Percentiles rank a stretch among this genome's conserved stretches.
Conservation (phyloP, 2,329 filamentous ascomycete species). For the Zymoseptoria pseudotritici region DNA sequence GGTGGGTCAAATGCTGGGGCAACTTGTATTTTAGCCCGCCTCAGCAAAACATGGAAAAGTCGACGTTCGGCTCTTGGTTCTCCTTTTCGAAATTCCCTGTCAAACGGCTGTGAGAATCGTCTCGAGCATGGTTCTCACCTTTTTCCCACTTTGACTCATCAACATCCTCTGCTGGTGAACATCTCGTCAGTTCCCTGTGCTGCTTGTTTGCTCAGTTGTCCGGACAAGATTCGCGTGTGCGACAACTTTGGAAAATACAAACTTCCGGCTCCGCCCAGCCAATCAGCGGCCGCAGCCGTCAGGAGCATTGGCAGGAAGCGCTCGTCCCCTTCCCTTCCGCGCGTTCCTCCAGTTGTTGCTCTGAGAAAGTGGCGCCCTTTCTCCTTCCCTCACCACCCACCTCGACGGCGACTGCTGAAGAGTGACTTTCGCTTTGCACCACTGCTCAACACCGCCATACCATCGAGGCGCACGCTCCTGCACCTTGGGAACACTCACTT, state of each 20-base stretch:
- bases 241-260: not conserved
- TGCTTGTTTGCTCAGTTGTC: not conserved
- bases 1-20: not conserved
- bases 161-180: not conserved
- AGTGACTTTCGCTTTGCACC: slow-evolving; percentile 4
- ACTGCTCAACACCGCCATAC: not conserved
- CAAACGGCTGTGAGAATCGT: not conserved
- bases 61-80: not conserved
- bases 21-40: not conserved
- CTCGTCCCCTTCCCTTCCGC: not conserved
- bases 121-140: not conserved
- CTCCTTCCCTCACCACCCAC: not conserved
- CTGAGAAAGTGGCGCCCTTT: not conserved
- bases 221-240: not conserved
- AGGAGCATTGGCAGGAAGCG: not conserved
- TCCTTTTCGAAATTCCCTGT: not conserved
- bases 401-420: not conserved
- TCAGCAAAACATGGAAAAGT: not conserved
- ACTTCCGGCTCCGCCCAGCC: not conserved
- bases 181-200: not conserved
- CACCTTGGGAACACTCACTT: slow-evolving; percentile 1
- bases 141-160: not conserved
- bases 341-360: not conserved
- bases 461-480: not conserved
- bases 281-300: not conserved